Base-by-base conservation (phyloP, 345 rosid genomes). In the Eucalyptus melliodora region DNA sequence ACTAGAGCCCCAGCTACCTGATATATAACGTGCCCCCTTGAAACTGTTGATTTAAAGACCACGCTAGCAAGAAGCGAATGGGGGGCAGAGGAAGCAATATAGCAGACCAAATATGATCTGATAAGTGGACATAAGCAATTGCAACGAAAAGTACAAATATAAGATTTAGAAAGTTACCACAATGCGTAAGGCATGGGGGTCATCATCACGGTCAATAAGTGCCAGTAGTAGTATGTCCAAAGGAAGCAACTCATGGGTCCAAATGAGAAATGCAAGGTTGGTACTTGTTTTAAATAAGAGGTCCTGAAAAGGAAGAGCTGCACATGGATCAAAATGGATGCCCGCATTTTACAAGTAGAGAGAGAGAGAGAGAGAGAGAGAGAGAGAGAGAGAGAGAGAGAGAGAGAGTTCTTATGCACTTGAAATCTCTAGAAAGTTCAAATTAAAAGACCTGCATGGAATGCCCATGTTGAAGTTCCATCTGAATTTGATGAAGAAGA, bases 191-290 rank as follows among this genome's bases (percentile, higher is more conserved):
- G 99, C 99, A 93, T 96, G 97, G 16, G 97, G 97, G 93, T 98
- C 98, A 94, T 98, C 99, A 87, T 98, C 99, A 37, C 99, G 98
- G 90, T 98, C 99, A 50, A 93, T 96, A 87, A 98, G 98, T 9
- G 99, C 97, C 86, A 98, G 93, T 88, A 98, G 97, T 94, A 98
- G 95, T 80, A 97, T 96, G 92, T 98, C 99, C 91, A 96, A 92
- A 87, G 99, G 99, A 90, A 98, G 97, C 91, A 98, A 92, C 93
- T 98, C 99, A 51, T 95, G 98, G 53, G 96, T 96, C 98, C 97
- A 98, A 88, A 97, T 93, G 81, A 97, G 95, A 92, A 94, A 95
- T 55, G 95, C 92, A 92, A 98, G 96, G 93, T 96, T 98, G 87
- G 96, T 90, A 86, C 94, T 94, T 47, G 95, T 92, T 94, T 97